phyloP scores from a whole-genome alignment of 192 early-diverging fungal species.

The Coemansia sp. region DNA sequence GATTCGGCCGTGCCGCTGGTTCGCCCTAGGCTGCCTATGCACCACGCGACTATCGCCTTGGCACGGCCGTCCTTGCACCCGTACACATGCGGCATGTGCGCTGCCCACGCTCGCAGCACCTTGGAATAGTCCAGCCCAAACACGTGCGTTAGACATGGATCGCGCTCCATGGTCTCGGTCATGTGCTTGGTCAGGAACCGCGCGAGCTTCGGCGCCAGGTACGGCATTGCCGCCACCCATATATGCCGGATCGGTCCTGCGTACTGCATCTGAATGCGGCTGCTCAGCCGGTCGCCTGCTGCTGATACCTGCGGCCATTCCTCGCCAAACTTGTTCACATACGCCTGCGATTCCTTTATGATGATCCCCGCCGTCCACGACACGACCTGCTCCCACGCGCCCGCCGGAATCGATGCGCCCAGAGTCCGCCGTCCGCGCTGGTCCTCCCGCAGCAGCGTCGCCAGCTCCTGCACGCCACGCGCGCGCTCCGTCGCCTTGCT shows the following conservation, averaged over 20 bases:
- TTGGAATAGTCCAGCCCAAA: slow-evolving; percentile 43
- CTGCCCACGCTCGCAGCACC: slow-evolving; percentile 39
- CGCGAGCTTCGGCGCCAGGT: slow-evolving; percentile 35
- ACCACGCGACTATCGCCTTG: slow-evolving; percentile 25
- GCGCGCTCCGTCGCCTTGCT: slow-evolving; percentile 43
- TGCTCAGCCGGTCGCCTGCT: slow-evolving; percentile 19
- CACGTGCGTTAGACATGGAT: slow-evolving; percentile 34
- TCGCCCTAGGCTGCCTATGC: slow-evolving; percentile 21
- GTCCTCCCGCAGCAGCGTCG: slow-evolving; percentile 42
- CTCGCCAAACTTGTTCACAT: slow-evolving; percentile 31
- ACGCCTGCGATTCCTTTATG: slow-evolving; percentile 39
- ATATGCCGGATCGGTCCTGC: slow-evolving; percentile 38
- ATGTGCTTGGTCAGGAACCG: slow-evolving; percentile 38
- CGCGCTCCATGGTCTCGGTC: slow-evolving; percentile 20
- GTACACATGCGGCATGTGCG: slow-evolving; percentile 37
- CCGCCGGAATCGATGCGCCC: slow-evolving; percentile 17
- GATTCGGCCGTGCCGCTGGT: slow-evolving; percentile 21
- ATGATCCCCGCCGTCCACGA: slow-evolving; percentile 46
- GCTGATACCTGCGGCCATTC: slow-evolving; percentile 32
- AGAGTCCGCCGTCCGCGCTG: slow-evolving; percentile 4
- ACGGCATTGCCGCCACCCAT: slow-evolving; percentile 43
- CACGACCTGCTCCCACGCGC: slow-evolving; percentile 32
- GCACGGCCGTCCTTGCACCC: slow-evolving; percentile 28
- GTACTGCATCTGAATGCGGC: slow-evolving; percentile 46
- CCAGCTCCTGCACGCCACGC: slow-evolving; percentile 36